Evolutionary conservation across 148 eudicot species (phyloP), one percentile per base, ranked within the genome.

Genomic region (Fallopia convolvulus): DNA sequence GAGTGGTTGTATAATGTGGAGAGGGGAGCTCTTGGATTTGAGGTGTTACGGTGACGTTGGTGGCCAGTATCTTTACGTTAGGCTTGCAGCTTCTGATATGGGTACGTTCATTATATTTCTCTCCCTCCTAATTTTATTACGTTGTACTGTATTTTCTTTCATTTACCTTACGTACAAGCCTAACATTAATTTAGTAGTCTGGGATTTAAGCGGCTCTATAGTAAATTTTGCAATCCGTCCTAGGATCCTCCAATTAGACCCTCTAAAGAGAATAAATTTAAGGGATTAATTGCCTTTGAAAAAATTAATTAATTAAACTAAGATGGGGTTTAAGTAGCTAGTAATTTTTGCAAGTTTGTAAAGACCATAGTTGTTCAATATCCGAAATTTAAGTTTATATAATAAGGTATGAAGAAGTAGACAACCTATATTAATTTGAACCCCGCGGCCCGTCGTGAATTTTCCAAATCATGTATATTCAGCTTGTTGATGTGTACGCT

Each of bases 1-100:
- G 23, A 61, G 74, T 4, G 93, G 91, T 17, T 90, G 91, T 58
- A 83, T 82, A 39, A 83, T 80, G 46, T 90, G 91, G 91, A 32
- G 56, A 8, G 61, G 66, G 5, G 89, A 88, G 36, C 79, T 90
- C 3, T 21, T 78, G 58, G 91, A 90, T 76, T 55, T 88, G 80
- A 53, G 89, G 80, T 76, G 77, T 33, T 90, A 81, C 47, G 83
- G 83, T 14, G 46, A 17, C 15, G 83, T 78, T n/a, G 89, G 87
- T 47, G 91, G 91, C 5, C 89, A 90, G 74, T 81, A 83, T 46
- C 84, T 88, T 23, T 85, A 75, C 23, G 76, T 86, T 15, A 76
- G 87, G 63, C 82, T 85, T 2, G 75, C 89, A 3, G 75, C 82
- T 30, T 70, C 87, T 42, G 86, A 83, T 76, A 48, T 75, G 13